Base-by-base conservation (phyloP, 345 rosid species). In the Brassica nigra region DNA sequence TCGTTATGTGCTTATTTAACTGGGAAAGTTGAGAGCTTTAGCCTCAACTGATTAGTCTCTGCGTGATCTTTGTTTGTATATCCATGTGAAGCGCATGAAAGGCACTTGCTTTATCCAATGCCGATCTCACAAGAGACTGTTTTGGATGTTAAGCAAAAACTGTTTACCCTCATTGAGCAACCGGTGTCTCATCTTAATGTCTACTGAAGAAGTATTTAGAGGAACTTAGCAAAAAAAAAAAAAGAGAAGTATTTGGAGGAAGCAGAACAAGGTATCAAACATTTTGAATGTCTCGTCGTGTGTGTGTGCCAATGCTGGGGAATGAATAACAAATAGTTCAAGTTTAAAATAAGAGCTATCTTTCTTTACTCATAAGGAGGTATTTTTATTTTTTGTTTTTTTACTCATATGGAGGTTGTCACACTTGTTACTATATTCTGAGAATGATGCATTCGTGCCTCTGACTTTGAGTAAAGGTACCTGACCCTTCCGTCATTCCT, bases 111-210 rank as follows among this genome's bases (percentile, higher is more conserved):
- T 42, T 42, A 42, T 42, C 12, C 14, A 42, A 42, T 9, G 47
- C 4, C 4, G 47, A 42, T 42, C 14, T 4, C 47, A 42, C 47
- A 10, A 10, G 47, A 10, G 47, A 42, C 47, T 42, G 66, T 82
- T 70, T 68, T 87, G 78, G 90, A 85, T 70, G 81, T 93, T 57
- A 95, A 93, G 87, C 89, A 88, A 83, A 95, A 95, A 84, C 76
- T 91, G 88, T 81, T 78, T 72, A 52, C 66, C 54, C 90, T 91
- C 92, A 34, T 87, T 83, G 75, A 82, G 77, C 61, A 88, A 92
- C 81, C 95, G 92, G 81, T 86, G 89, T 68, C 82, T 94, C 77
- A 81, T 89, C 81, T 86, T 89, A 77, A 49, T 88, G 81, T 85
- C 84, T 2, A 78, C 89, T 7, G 89, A 88, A 59, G 89, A 88